A percentile compares a stretch with the other conserved stretches of the same genome.
Evolutionary conservation across 179 eudicot species (phyloP).

Genomic region (Silene noctiflora): DNA sequence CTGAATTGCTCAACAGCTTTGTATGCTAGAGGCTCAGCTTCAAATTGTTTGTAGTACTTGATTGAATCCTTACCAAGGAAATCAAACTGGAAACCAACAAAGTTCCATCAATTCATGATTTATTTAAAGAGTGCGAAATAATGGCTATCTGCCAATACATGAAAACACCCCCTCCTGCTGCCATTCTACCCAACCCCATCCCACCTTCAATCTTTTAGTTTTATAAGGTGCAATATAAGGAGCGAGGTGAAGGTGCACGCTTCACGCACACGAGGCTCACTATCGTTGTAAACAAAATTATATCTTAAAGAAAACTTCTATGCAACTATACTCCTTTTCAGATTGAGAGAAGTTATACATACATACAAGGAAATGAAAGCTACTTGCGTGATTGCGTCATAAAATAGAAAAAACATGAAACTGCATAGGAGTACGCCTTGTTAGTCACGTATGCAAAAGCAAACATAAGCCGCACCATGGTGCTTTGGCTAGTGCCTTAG

Average conservation of each 20-base stretch:
- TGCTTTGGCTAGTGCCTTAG: too few relatives aligned
- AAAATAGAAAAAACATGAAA: too few relatives aligned
- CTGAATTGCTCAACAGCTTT: constrained; percentile 79
- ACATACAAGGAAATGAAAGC: too few relatives aligned
- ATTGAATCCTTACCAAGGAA: constrained; percentile 99
- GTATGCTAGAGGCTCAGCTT: constrained; percentile 67
- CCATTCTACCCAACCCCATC: background rate
- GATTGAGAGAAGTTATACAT: too few relatives aligned
- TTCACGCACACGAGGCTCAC: background rate
- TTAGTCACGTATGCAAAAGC: too few relatives aligned
- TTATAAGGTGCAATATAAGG: background rate
- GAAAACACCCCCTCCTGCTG: background rate
- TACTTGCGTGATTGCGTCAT: too few relatives aligned
- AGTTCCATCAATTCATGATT: background rate
- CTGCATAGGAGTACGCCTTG: too few relatives aligned
- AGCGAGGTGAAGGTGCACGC: background rate
- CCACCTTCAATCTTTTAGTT: background rate
- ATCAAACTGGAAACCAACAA: constrained; percentile 60
- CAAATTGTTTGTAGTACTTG: constrained; percentile 72
- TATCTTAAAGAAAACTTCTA: background rate
- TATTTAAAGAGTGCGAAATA: background rate
- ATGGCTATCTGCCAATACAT: background rate
- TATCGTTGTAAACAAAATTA: background rate
- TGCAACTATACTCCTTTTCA: too few relatives aligned
- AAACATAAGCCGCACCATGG: too few relatives aligned